These are phyloP conservation scores for Amanita muscaria DNA, from an alignment of 768 basidiomycete genomes.

Conservation along the genomic window DNA sequence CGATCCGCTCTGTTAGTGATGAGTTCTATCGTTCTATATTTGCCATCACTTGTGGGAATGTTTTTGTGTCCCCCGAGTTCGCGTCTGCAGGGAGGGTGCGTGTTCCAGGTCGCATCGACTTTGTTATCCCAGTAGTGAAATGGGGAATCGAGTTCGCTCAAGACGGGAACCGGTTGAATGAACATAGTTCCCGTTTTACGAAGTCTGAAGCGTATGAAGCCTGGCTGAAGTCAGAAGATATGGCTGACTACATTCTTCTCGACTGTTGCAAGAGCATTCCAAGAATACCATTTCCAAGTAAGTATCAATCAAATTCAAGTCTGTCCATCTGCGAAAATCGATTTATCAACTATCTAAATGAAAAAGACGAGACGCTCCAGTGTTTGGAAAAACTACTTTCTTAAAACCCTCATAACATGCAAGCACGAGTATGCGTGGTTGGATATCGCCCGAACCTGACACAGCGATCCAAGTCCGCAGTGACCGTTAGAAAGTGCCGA, in stretches of 20 bases:
- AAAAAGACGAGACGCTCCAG: no score
- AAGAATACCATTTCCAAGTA: not conserved
- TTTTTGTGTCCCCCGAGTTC: slow-evolving; percentile 6
- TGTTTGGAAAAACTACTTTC: no score
- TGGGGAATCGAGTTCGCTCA: slow-evolving; percentile 9
- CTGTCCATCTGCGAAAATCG: no score
- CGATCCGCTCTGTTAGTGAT: slow-evolving; percentile 1
- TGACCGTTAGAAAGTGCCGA: no score
- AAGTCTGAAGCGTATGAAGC: slow-evolving; percentile 7
- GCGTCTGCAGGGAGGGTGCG: not conserved
- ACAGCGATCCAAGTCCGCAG: no score
- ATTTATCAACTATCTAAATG: no score
- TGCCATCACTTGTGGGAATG: slow-evolving; percentile 3
- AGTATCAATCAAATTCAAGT: no score
- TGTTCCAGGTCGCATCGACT: slow-evolving; percentile 7
- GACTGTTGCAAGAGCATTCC: slow-evolving; percentile 11
- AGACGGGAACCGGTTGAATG: slow-evolving; percentile 9
- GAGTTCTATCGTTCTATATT: slow-evolving; percentile 5
- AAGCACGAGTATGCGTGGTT: no score
- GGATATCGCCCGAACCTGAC: no score
- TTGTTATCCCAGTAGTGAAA: slow-evolving; percentile 6
- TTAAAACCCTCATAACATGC: no score
- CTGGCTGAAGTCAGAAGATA: slow-evolving; percentile 7
- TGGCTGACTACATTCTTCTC: slow-evolving; percentile 13
- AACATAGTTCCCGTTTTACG: slow-evolving; percentile 10